A percentile compares a stretch with the other conserved stretches of the same genome.
These are phyloP conservation scores for Schizothecium vesticola DNA, from an alignment of 495 filamentous ascomycete species.

Conservation along the genomic window DNA sequence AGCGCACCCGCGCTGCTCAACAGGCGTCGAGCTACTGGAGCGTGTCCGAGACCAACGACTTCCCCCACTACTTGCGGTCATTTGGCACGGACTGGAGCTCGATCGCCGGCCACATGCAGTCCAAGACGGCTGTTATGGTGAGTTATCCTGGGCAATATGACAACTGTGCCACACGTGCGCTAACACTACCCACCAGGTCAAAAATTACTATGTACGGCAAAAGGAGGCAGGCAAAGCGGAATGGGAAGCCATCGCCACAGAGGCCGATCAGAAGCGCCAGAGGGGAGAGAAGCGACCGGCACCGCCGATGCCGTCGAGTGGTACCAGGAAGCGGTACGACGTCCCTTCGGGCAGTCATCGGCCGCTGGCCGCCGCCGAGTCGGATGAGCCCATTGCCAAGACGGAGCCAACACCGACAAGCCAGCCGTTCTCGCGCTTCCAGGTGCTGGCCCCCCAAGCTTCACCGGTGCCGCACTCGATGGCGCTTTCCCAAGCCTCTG, in stretches of 20 bases:
- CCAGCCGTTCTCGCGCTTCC: conserved; percentile 36
- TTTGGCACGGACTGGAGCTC: conserved; percentile 85
- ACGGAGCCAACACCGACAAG: conserved; percentile 27
- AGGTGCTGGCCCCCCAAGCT: conserved; percentile 37
- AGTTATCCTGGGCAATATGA: conserved; percentile 18
- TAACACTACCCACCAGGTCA: conserved; percentile 56
- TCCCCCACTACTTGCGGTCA: conserved; percentile 66
- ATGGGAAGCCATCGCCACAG: conserved; percentile 60
- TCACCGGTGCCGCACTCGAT: conserved; percentile 22
- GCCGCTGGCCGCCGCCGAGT: conserved; percentile 52
- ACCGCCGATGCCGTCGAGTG: conserved; percentile 57
- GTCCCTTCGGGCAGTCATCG: conserved; percentile 49
- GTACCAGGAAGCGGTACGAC: conserved; percentile 43
- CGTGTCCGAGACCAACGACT: conserved; percentile 82
- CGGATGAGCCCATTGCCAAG: conserved; percentile 48
- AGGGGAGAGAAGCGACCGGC: conserved; percentile 69
- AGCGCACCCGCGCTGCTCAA: conserved; percentile 46
- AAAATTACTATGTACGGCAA: conserved; percentile 81
- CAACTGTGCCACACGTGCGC: conserved; percentile 20
- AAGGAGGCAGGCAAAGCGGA: conserved; percentile 62
- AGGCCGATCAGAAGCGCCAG: conserved; percentile 63
- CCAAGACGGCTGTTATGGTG: conserved; percentile 94
- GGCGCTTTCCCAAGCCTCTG: conserved; percentile 17
- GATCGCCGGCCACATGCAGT: conserved; percentile 81
- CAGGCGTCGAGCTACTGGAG: conserved; percentile 96